These are phyloP conservation scores for Hysterium pulicare DNA, from an alignment of 2,329 filamentous ascomycete genomes.

Conservation along the genomic window DNA sequence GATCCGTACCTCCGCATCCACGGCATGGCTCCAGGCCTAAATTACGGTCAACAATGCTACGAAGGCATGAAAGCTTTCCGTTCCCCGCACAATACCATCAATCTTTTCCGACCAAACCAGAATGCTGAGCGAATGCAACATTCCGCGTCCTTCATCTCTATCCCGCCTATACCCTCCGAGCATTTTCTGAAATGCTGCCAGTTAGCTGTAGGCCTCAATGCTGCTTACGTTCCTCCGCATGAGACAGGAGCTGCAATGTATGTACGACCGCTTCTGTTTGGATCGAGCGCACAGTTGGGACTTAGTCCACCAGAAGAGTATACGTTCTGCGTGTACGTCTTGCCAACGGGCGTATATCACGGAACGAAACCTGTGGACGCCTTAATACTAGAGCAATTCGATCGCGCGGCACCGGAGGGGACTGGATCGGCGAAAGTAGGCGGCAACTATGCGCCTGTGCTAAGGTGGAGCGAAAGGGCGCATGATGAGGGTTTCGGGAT, in stretches of 20 bases:
- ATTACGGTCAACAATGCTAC: constrained; percentile 95
- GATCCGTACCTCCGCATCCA: constrained; percentile 86
- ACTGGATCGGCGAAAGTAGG: constrained; percentile 91
- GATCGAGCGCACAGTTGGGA: constrained; percentile 80
- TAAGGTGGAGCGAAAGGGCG: constrained; percentile 82
- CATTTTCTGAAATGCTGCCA: constrained; percentile 74
- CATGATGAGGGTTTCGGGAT: constrained; percentile 81
- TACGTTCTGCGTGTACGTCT: constrained; percentile 82
- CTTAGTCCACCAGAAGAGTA: constrained; percentile 88
- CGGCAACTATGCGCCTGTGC: constrained; percentile 91
- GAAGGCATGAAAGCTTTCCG: constrained; percentile 98
- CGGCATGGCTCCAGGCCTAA: constrained; percentile 90
- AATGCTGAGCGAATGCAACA: constrained; percentile 84
- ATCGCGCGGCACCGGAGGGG: constrained; percentile 86
- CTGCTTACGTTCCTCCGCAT: constrained; percentile 86
- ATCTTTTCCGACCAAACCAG: constrained; percentile 81
- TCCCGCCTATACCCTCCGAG: constrained; percentile 73
- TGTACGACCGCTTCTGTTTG: constrained; percentile 83
- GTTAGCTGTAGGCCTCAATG: constrained; percentile 82
- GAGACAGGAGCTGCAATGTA: constrained; percentile 89
- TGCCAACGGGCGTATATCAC: constrained; percentile 93
- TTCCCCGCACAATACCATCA: constrained; percentile 66
- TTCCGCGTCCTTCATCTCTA: constrained; percentile 77
- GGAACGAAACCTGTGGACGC: constrained; percentile 83
- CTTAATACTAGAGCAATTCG: constrained; percentile 87